Evolutionary conservation across 805 yeast genomes (phyloP).

Genomic region (Gaillardinia entomophila): DNA sequence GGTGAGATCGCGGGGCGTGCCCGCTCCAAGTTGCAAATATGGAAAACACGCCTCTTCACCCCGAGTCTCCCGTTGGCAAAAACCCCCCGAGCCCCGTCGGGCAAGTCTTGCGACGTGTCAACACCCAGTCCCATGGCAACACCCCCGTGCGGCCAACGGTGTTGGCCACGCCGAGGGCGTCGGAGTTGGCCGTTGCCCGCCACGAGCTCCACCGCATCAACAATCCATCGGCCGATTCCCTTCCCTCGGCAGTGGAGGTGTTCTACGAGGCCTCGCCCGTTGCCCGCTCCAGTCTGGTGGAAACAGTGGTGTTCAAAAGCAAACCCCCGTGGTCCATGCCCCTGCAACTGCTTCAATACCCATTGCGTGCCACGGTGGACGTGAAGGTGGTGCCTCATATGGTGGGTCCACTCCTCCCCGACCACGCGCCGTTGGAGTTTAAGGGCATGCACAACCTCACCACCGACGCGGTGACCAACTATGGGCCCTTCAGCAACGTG

Average conservation of each 20-base stretch:
- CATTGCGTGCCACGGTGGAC: background rate
- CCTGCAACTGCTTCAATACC: background rate
- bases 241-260: background rate
- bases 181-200: background rate
- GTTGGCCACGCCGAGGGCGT: no score
- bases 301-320: background rate
- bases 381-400: slow-evolving; percentile 7
- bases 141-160: no score
- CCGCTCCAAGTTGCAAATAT: no score
- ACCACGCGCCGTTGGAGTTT: slow-evolving; percentile 8
- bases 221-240: background rate
- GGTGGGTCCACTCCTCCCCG: slow-evolving; percentile 9
- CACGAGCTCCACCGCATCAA: background rate
- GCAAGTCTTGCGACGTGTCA: no score
- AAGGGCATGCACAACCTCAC: slow-evolving; percentile 3
- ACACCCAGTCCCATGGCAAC: no score
- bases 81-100: no score
- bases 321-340: no score
- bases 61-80: no score
- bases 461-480: slow-evolving; percentile 7
- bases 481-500: slow-evolving; percentile 10
- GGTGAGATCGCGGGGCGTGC: no score
- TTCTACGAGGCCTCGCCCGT: background rate
- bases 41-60: no score
- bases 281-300: background rate